phyloP scores from a whole-genome alignment of 2,329 filamentous ascomycete species.

The Alternaria sp. region DNA sequence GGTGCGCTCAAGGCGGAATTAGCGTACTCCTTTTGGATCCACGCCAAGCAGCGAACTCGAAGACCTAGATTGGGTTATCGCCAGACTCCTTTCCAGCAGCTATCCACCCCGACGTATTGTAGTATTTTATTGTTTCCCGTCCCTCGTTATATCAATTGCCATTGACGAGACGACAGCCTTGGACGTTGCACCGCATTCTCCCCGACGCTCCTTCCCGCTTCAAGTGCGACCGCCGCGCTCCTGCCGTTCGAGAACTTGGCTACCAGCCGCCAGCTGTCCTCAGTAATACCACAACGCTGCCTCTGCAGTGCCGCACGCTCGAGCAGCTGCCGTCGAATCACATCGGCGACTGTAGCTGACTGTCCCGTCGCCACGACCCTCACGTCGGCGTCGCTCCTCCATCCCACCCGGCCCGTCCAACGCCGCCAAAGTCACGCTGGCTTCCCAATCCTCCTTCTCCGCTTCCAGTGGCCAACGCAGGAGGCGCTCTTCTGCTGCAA shows the following conservation, averaged over 20 bases:
- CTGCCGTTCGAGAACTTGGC: conserved; percentile 20
- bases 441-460: conserved; percentile 46
- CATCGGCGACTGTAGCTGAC: conserved; percentile 17
- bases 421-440: conserved; percentile 44
- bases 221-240: conserved; percentile 30
- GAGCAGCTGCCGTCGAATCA: conserved; percentile 9
- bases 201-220: conserved; percentile 22
- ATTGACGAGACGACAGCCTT: conserved; percentile 14
- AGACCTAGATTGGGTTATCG: conserved; percentile 25
- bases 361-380: conserved; percentile 27
- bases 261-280: conserved; percentile 36
- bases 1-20: not conserved
- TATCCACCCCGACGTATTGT: conserved; percentile 15
- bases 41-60: conserved; percentile 27
- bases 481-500: conserved; percentile 49
- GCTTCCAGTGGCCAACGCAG: conserved; percentile 48
- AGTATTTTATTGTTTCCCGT: conserved; percentile 12
- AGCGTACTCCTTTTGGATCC: conserved; percentile 23
- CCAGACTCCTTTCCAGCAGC: conserved; percentile 32
- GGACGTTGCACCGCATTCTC: conserved; percentile 29
- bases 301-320: conserved; percentile 25
- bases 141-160: conserved; percentile 13
- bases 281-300: conserved; percentile 24
- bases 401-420: conserved; percentile 34
- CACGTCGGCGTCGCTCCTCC: conserved; percentile 24